Conservation (phyloP, 139 green algal species). For the Marvania coccoides region DNA sequence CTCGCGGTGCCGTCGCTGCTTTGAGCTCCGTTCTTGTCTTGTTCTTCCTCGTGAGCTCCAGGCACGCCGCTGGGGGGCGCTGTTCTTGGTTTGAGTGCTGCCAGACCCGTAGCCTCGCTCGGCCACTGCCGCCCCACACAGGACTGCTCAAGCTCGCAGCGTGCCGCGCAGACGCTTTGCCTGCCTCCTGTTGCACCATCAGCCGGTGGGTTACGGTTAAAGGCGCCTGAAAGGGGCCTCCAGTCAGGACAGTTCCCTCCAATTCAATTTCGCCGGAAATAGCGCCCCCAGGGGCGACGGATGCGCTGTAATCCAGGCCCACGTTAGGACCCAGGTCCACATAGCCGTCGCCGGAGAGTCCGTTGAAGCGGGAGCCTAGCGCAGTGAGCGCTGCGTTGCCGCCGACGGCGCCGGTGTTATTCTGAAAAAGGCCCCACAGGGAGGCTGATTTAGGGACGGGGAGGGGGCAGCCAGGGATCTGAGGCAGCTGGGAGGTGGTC, state of each 20-base stretch:
- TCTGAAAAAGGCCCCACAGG: background rate
- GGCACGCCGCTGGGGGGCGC: no score
- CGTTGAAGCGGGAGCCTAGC: background rate
- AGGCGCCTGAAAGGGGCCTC: no score
- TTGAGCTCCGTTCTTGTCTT: no score
- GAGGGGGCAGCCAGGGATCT: background rate
- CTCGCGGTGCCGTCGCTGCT: no score
- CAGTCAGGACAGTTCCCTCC: background rate
- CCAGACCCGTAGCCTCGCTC: no score
- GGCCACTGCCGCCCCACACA: no score
- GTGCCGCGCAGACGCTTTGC: no score
- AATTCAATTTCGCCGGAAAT: background rate
- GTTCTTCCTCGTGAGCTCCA: no score
- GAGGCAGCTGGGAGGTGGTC: background rate
- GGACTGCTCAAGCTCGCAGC: no score
- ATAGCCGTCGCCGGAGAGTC: background rate
- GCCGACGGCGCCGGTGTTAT: background rate
- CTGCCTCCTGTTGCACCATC: no score
- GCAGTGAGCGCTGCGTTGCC: constrained; percentile 4
- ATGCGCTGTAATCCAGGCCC: constrained; percentile 7
- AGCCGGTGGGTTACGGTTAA: no score
- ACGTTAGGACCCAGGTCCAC: background rate
- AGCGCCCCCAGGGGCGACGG: background rate
- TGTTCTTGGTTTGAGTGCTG: no score
- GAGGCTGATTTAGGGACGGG: background rate